Conservation (phyloP, 129 eudicot species). For the Centrapalus pauciflorus region DNA sequence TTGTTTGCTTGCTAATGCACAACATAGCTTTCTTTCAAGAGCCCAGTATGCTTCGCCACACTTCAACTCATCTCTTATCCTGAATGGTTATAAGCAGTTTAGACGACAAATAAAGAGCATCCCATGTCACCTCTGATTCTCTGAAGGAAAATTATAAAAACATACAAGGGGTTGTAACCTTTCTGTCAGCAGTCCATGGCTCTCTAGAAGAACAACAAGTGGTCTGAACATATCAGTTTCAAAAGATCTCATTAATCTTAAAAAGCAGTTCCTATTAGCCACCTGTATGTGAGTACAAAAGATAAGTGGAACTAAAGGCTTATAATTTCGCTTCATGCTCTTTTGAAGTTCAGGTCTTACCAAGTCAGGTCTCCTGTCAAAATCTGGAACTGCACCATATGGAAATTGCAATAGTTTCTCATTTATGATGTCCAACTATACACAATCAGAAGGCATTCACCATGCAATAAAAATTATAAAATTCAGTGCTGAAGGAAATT, state of each 20-base stretch:
- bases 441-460: conserved; percentile 16
- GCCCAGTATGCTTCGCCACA: conserved; percentile 88
- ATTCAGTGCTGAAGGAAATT: background rate
- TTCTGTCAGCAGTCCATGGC: conserved; percentile 57
- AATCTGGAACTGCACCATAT: conserved; percentile 19
- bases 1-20: conserved; percentile 43
- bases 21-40: conserved; percentile 83
- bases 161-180: conserved; percentile 36
- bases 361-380: conserved; percentile 18
- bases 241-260: conserved; percentile 16
- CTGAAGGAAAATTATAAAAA: background rate
- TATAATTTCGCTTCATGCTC: background rate
- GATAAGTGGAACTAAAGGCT: background rate
- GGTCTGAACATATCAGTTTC: conserved; percentile 56
- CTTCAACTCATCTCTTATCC: conserved; percentile 73
- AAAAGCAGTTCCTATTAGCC: conserved; percentile 8
- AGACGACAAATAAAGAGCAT: conserved; percentile 3
- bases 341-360: conserved; percentile 13
- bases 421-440: conserved; percentile 80
- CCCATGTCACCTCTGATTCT: background rate
- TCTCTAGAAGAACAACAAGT: conserved; percentile 59
- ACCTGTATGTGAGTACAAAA: conserved; percentile 27
- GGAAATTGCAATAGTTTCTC: conserved; percentile 58
- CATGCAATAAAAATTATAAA: background rate
- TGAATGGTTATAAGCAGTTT: conserved; percentile 21